A percentile compares a stretch with the other conserved stretches of the same genome.
Conservation (phyloP, 108 stramenopile species). For the Chaetoceros muelleri region DNA sequence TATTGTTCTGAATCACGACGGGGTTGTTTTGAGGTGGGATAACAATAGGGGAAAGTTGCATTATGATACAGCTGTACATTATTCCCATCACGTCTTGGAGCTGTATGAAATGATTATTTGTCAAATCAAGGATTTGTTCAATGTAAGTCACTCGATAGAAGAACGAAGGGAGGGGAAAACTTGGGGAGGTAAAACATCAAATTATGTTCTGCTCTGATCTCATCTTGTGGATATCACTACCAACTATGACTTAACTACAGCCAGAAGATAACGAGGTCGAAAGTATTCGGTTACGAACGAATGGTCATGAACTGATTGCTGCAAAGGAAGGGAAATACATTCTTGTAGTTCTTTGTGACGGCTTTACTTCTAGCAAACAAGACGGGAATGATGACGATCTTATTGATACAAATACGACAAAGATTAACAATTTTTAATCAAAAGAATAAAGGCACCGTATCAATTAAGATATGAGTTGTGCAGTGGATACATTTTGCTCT, state of each 20-base stretch:
- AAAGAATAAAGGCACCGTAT: too few relatives aligned
- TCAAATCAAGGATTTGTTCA: conserved; percentile 52
- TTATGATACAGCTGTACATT: conserved; percentile 57
- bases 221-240: neutral
- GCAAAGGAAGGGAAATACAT: conserved; percentile 62
- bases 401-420: too few relatives aligned
- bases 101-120: conserved; percentile 48
- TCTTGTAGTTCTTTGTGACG: conserved; percentile 46
- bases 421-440: too few relatives aligned
- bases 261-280: conserved; percentile 52
- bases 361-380: conserved; percentile 11
- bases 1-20: conserved; percentile 70
- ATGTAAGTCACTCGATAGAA: conserved; percentile 24
- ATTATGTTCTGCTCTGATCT: too few relatives aligned
- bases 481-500: too few relatives aligned
- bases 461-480: too few relatives aligned
- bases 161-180: too few relatives aligned
- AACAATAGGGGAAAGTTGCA: conserved; percentile 32
- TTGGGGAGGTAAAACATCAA: too few relatives aligned
- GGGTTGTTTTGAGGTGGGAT: conserved; percentile 78
- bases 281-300: conserved; percentile 55
- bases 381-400: too few relatives aligned
- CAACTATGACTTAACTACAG: conserved; percentile 4
- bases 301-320: conserved; percentile 70
- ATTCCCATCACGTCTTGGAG: conserved; percentile 58